phyloP scores from a whole-genome alignment of 345 rosid species.

The Eutrema japonicum region DNA sequence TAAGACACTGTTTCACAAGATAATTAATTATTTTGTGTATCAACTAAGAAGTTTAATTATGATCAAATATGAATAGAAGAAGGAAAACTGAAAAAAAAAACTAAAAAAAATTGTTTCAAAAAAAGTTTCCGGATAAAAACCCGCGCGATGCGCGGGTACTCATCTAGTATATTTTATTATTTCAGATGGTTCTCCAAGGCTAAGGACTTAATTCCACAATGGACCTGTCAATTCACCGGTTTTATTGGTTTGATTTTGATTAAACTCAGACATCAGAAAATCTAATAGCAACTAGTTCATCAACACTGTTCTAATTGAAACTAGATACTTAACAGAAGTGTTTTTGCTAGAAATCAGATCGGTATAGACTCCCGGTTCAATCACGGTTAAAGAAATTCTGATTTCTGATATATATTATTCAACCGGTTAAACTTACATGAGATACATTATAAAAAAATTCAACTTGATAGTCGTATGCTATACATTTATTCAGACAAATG shows the following conservation, averaged over 20 bases:
- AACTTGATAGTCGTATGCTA: conserved; percentile 38
- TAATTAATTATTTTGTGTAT: no score
- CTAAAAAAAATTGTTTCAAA: no score
- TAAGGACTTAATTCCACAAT: not conserved
- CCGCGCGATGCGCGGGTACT: no score
- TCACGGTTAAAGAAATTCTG: not conserved
- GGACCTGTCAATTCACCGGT: conserved; percentile 5
- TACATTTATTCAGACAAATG: conserved; percentile 32
- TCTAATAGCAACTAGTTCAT: not conserved
- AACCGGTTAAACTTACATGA: conserved; percentile 20
- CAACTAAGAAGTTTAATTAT: no score
- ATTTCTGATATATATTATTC: conserved; percentile 20
- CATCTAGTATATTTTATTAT: no score
- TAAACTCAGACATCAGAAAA: not conserved
- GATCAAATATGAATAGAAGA: no score
- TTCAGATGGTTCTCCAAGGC: not conserved
- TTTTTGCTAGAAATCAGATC: not conserved
- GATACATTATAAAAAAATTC: conserved; percentile 4
- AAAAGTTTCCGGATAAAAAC: no score
- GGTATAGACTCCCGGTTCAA: not conserved
- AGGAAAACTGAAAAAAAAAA: no score
- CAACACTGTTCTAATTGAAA: not conserved
- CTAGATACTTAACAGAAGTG: not conserved
- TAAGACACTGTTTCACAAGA: no score
- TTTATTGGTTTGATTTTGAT: not conserved